These are phyloP conservation scores for Medicago ruthenica DNA, from an alignment of 306 rosid genomes.

Conservation along the genomic window DNA sequence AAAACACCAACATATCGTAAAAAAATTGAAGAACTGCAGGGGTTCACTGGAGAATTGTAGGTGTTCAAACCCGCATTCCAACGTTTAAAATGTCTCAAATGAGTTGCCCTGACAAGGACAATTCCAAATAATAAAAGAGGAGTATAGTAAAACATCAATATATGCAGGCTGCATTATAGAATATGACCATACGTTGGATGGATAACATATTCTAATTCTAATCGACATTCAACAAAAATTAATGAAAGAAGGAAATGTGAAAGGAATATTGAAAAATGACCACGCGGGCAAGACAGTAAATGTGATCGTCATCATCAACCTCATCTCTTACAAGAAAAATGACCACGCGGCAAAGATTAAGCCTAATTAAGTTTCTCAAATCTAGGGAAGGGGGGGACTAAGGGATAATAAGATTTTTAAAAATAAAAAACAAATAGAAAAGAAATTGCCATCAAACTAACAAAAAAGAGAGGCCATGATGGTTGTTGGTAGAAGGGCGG, in stretches of 20 bases:
- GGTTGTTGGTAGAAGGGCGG: neutral
- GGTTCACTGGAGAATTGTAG: no score
- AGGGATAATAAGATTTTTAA: neutral
- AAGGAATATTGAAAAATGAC: conserved; percentile 23
- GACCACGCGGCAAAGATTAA: conserved; percentile 36
- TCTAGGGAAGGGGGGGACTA: conserved; percentile 22
- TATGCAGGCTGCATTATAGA: neutral
- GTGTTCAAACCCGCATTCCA: no score
- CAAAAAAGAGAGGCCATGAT: conserved; percentile 14
- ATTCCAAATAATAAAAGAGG: no score
- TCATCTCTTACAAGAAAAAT: conserved; percentile 46
- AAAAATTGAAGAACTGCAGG: no score
- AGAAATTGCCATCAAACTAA: conserved; percentile 34
- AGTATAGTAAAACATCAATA: neutral
- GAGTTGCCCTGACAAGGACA: no score
- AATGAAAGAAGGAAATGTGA: neutral
- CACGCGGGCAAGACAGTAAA: conserved; percentile 19
- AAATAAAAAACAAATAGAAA: conserved; percentile 10
- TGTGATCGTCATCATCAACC: conserved; percentile 48
- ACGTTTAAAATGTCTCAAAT: no score
- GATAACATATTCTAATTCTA: neutral
- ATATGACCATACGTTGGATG: neutral
- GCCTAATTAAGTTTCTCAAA: conserved; percentile 48
- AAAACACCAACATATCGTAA: no score
- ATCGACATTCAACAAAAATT: neutral